Conservation (phyloP, 441 rosid species). For the Jatropha multifida region DNA sequence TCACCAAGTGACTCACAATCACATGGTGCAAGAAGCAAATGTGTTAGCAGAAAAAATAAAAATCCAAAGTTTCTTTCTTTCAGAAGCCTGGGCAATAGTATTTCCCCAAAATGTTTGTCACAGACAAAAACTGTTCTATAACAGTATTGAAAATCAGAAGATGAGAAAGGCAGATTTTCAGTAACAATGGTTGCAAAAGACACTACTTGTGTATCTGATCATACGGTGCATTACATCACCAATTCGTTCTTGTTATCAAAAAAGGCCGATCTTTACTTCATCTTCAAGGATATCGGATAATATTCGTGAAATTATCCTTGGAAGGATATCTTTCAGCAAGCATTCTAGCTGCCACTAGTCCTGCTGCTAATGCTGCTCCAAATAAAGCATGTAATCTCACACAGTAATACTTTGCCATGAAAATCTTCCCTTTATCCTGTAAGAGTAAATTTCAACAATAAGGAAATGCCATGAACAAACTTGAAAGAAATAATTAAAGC, state of each 20-base stretch:
- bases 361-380: constrained; percentile 73
- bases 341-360: constrained; percentile 55
- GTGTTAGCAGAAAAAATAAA: not conserved
- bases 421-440: constrained; percentile 73
- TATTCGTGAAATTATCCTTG: not conserved
- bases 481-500: not conserved
- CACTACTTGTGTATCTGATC: not conserved
- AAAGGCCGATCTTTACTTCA: not conserved
- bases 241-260: not conserved
- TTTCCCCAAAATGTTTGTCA: not conserved
- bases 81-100: too few species aligned
- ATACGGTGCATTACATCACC: not conserved
- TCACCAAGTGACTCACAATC: not conserved
- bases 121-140: not conserved
- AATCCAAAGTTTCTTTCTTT: not conserved
- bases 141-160: not conserved
- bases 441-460: not conserved
- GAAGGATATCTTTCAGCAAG: not conserved
- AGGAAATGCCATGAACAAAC: not conserved
- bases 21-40: not conserved
- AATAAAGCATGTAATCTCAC: constrained; percentile 75
- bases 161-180: not conserved
- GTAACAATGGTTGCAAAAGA: not conserved
- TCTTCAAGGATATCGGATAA: not conserved
- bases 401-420: constrained; percentile 92